These are phyloP conservation scores for Hylodesmum podocarpum DNA, from an alignment of 306 rosid species.

Conservation along the genomic window DNA sequence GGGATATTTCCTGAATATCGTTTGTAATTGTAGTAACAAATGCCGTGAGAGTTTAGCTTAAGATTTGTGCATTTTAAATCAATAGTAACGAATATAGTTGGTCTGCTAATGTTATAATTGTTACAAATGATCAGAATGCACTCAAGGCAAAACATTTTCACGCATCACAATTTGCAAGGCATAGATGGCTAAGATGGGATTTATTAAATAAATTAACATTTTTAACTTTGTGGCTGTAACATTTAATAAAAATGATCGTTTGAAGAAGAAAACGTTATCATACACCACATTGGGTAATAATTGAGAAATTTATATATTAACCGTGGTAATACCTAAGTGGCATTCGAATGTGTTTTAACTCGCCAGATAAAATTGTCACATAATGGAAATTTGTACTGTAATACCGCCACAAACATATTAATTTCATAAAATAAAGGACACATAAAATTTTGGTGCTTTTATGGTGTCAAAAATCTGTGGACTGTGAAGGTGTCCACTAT, in stretches of 20 bases:
- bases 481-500: too few relatives aligned
- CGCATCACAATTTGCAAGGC: slow-evolving; percentile 36
- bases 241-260: not conserved
- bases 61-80: not conserved
- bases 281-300: too few relatives aligned
- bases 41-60: not conserved
- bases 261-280: too few relatives aligned
- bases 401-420: too few relatives aligned
- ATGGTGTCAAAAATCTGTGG: too few relatives aligned
- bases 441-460: too few relatives aligned
- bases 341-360: too few relatives aligned
- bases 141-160: not conserved
- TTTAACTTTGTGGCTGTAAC: not conserved
- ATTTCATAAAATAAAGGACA: too few relatives aligned
- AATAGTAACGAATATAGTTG: not conserved
- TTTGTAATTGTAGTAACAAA: not conserved
- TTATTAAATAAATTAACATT: not conserved
- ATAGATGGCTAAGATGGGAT: not conserved
- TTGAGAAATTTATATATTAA: too few relatives aligned
- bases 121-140: slow-evolving; percentile 13
- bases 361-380: too few relatives aligned
- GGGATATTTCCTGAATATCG: not conserved
- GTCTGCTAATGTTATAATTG: slow-evolving; percentile 3
- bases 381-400: too few relatives aligned
- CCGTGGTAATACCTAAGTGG: too few relatives aligned